Evolutionary conservation across 176 grass and related monocot genomes (phyloP), one percentile per base, ranked within the genome.

Genomic region (Oryza meridionalis): DNA sequence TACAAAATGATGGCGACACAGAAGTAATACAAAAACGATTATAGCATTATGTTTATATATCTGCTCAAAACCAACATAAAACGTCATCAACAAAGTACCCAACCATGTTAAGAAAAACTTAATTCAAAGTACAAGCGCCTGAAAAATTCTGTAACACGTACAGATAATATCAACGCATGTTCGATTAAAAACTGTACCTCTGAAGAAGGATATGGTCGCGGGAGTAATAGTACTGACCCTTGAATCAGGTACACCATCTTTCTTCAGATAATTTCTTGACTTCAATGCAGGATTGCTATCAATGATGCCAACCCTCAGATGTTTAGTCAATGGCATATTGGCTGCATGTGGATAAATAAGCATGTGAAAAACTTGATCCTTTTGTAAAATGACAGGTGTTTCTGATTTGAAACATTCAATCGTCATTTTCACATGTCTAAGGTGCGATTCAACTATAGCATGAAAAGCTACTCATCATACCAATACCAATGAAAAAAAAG

Each of bases 141-240:
- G 0, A 31, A 55, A 16, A 70, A 51, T 46, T 75, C 14, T 65
- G 21, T n/a, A 43, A 50, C 10, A 21, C 9, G 26, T 77, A 75
- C 35, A 67, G 69, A 26, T 15, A 69, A 33, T 15, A 55, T 5
- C 38, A 40, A 40, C 7, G 1, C 33, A 35, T 35, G 38, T 40
- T 8, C 37, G 38, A 33, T 84, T 68, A 21, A 72, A 72, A 47
- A 72, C 9, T 50, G 25, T 91, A 98, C 96, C 96, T 92, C 82
- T 87, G 51, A 98, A 92, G 77, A 95, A 93, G 55, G 91, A 88
- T 65, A 98, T 98, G 71, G 93, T 98, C 76, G 89, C 93, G 49
- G 93, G 96, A 53, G 96, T 95, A 69, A 98, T 65, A 55, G 93
- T 95, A 84, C 96, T 98, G 74, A 98, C 96, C 83, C 93, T 98